Percentiles rank a stretch among this genome's conserved stretches.
Conservation (phyloP, 1,284 basidiomycete genomes). For the Phellopilus nigrolimitatus region DNA sequence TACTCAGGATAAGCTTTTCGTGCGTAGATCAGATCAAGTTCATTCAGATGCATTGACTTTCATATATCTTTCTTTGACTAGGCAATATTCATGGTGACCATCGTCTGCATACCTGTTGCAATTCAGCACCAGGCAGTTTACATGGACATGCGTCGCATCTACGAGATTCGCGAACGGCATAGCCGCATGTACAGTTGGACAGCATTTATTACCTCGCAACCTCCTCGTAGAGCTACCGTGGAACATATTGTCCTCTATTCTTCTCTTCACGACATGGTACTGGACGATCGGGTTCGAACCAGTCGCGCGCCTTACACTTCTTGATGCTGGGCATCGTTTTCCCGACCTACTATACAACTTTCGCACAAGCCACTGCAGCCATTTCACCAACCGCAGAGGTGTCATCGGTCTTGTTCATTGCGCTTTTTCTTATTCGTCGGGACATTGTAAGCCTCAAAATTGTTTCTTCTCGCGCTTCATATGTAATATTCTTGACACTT, state of each 20-base stretch:
- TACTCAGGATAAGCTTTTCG: constrained; percentile 81
- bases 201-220: constrained; percentile 60
- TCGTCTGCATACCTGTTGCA: constrained; percentile 41
- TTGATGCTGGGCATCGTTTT: constrained; percentile 48
- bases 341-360: constrained; percentile 54
- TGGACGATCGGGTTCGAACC: constrained; percentile 62
- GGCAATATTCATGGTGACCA: constrained; percentile 46
- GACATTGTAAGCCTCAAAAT: constrained; percentile 47
- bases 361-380: constrained; percentile 61
- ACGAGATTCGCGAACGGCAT: constrained; percentile 60
- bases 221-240: constrained; percentile 63
- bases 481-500: no score
- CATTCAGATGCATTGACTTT: background rate
- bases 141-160: constrained; percentile 51
- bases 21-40: constrained; percentile 23
- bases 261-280: constrained; percentile 67
- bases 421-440: constrained; percentile 59
- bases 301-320: constrained; percentile 53
- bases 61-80: constrained; percentile 22
- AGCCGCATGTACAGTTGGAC: constrained; percentile 84
- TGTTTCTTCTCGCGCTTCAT: background rate
- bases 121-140: constrained; percentile 54
- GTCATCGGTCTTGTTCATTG: constrained; percentile 59
- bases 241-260: constrained; percentile 53
- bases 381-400: constrained; percentile 64